Evolutionary conservation across 2,329 filamentous ascomycete species (phyloP), one percentile per base, ranked within the genome.

Genomic region (Trichoderma hamatum): DNA sequence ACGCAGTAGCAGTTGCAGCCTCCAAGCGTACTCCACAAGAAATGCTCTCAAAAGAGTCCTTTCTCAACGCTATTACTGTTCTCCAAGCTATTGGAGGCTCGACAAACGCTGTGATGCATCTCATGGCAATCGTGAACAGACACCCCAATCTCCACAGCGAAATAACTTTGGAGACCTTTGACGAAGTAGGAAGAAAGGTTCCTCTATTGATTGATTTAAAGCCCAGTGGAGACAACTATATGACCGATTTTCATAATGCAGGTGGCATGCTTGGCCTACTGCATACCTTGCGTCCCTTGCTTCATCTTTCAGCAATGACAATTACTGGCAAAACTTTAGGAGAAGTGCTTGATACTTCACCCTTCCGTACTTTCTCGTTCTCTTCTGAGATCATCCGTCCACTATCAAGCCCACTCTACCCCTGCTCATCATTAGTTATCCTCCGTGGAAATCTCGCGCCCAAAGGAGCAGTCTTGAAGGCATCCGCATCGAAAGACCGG

Each of bases 191-290:
- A 67, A 84, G 93, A 72, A 89, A 86, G 72, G 93, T 94, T 1
- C 93, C 93, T 0, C 89, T 96, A 75, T 87, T 97, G 51, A 92
- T 94, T 1, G 91, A 96, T 76, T 84, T 97, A n/a, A 93, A 94
- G n/a, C 94, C 94, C 0, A 92, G 88, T 70, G 94, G 94, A 1
- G 90, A 91, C 67, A 94, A 93, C 76, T 92, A 94, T 78, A 96
- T 97, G 90, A 92, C 91, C 5, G 94, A 97, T 76, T 89, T 97
- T 49, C 96, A 96, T 79, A 90, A 94, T 69, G 90, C 96, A 21
- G 76, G 74, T 72, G 94, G 94, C 36, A 93, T 96, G 78, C 89
- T 91, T 0, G 91, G 92, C 0, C 88, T 97, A 0, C 87, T 97
- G 72, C 93, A 94, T 73, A 82, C 92, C 26, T 85, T 97, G 21